phyloP scores from a whole-genome alignment of 257 asterid species.

The Asclepias syriaca region DNA sequence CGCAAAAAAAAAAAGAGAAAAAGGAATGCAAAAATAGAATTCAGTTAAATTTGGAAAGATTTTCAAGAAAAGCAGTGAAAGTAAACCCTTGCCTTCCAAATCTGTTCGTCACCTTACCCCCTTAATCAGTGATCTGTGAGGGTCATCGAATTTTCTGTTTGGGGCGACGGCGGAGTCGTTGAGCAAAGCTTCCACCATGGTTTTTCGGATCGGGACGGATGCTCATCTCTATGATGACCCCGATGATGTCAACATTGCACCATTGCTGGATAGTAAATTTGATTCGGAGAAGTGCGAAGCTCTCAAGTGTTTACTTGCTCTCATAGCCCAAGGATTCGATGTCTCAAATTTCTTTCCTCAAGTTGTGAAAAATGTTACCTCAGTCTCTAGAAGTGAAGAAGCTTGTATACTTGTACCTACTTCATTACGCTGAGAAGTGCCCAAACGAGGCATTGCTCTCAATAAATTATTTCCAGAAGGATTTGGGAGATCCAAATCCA shows the following conservation, averaged over 20 bases:
- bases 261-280: conserved; percentile 91
- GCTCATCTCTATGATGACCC: conserved; percentile 97
- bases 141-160: conserved; percentile 18
- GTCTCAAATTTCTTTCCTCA: conserved; percentile 89
- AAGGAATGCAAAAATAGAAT: too few species aligned
- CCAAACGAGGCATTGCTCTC: conserved; percentile 88
- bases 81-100: background rate
- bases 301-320: conserved; percentile 89
- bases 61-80: background rate
- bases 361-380: conserved; percentile 95
- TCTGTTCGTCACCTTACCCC: background rate
- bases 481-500: conserved; percentile 88
- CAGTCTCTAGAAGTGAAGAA: conserved; percentile 90
- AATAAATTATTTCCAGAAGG: conserved; percentile 93
- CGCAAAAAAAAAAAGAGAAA: too few species aligned
- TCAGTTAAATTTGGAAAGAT: background rate
- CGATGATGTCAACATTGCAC: conserved; percentile 77
- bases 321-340: conserved; percentile 85
- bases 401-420: conserved; percentile 86
- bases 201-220: conserved; percentile 90
- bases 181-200: conserved; percentile 90
- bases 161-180: conserved; percentile 88
- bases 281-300: conserved; percentile 95
- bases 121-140: background rate
- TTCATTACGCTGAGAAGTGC: conserved; percentile 96